Evolutionary conservation across 176 grass and related monocot genomes (phyloP).

Genomic region (Sorghum bicolor): Sorghum_bicolor_NCBIv3 NC_012876.2:70501-71000

Average conservation of each 20-base stretch:
- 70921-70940: no score
- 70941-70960: conserved; percentile 38
- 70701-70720: neutral
- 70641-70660: neutral
- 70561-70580: conserved; percentile 6
- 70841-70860: neutral
- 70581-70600: neutral
- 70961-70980: conserved; percentile 20
- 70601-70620: neutral
- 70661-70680: neutral
- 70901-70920: neutral
- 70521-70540: neutral
- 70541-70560: neutral
- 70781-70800: neutral
- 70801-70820: neutral
- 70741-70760: neutral
- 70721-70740: neutral
- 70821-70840: neutral
- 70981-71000: conserved; percentile 20
- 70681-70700: neutral
- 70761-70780: neutral
- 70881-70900: neutral
- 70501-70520: neutral
- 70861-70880: neutral
- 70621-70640: neutral